These are phyloP conservation scores for Ramaria rubella DNA, from an alignment of 768 basidiomycete genomes.

Conservation along the genomic window DNA sequence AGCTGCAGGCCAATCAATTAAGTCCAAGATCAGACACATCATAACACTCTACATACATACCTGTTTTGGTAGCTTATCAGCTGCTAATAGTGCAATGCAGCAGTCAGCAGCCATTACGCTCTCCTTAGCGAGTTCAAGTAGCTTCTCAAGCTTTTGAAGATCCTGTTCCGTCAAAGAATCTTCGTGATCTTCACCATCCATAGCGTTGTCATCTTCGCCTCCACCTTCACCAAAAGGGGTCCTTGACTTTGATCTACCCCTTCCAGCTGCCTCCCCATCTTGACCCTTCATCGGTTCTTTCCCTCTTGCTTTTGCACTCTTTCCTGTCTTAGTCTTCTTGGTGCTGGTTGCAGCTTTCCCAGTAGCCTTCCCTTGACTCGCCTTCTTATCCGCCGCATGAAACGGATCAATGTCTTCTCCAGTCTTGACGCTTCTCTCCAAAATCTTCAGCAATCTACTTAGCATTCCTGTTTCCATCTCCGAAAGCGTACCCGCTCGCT, in stretches of 20 bases:
- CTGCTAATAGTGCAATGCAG: slow-evolving; percentile 67
- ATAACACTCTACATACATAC: slow-evolving; percentile 34
- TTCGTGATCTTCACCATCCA: slow-evolving; percentile 18
- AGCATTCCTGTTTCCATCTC: slow-evolving; percentile 62
- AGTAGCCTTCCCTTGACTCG: slow-evolving; percentile 29
- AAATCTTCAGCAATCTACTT: slow-evolving; percentile 61
- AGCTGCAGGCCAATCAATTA: slow-evolving; percentile 39
- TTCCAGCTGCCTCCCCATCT: slow-evolving; percentile 26
- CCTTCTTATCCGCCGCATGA: slow-evolving; percentile 21
- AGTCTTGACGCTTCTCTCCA: slow-evolving; percentile 72
- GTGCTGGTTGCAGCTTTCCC: slow-evolving; percentile 26
- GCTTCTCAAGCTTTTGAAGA: slow-evolving; percentile 43
- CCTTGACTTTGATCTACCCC: slow-evolving; percentile 39
- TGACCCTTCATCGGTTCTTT: slow-evolving; percentile 24
- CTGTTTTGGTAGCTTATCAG: slow-evolving; percentile 81
- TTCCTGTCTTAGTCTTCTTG: slow-evolving; percentile 41
- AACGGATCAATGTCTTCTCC: slow-evolving; percentile 77
- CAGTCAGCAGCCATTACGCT: slow-evolving; percentile 81
- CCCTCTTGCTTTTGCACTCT: slow-evolving; percentile 30
- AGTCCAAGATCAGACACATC: background rate
- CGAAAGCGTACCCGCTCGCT: slow-evolving; percentile 49
- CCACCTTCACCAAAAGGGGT: slow-evolving; percentile 33
- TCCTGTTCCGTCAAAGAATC: slow-evolving; percentile 38
- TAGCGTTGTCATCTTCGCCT: slow-evolving; percentile 19
- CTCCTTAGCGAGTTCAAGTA: slow-evolving; percentile 59